Evolutionary conservation across 2,329 filamentous ascomycete genomes (phyloP).

Genomic region (Trichoderma cornu-damae): DNA sequence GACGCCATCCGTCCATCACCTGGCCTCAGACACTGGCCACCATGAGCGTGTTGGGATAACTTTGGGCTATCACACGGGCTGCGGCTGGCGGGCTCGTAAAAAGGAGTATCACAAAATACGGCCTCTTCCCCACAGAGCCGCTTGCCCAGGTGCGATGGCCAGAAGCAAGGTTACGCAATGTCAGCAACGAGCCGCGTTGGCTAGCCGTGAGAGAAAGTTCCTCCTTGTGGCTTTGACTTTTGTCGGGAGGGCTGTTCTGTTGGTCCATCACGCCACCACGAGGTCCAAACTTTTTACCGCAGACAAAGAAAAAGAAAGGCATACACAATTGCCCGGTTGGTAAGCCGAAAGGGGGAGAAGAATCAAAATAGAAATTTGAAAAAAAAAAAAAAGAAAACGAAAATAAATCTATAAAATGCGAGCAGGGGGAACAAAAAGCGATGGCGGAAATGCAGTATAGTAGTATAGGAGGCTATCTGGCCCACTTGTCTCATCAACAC

Average conservation of each 20-base stretch:
- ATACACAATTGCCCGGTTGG: no score
- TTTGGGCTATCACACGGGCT: not conserved
- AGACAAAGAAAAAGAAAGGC: not conserved
- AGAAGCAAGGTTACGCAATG: conserved; percentile 17
- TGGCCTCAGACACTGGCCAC: not conserved
- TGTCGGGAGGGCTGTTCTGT: not conserved
- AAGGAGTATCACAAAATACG: not conserved
- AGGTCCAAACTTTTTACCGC: no score
- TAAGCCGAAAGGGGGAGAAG: no score
- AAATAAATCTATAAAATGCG: not conserved
- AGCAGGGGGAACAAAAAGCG: not conserved
- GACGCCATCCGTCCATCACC: not conserved
- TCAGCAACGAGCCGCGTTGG: conserved; percentile 20
- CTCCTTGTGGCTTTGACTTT: not conserved
- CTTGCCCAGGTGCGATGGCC: not conserved
- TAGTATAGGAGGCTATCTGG: not conserved
- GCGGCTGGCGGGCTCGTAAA: not conserved
- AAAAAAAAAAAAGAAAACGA: not conserved
- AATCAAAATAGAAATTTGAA: no score
- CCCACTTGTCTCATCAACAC: conserved; percentile 10
- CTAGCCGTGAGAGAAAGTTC: not conserved
- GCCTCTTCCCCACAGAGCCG: not conserved
- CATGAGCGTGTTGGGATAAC: not conserved
- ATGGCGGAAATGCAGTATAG: not conserved
- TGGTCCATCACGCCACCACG: not conserved